Base-by-base conservation (phyloP, 441 rosid genomes). In the Pelargonium myrrhifolium region DNA sequence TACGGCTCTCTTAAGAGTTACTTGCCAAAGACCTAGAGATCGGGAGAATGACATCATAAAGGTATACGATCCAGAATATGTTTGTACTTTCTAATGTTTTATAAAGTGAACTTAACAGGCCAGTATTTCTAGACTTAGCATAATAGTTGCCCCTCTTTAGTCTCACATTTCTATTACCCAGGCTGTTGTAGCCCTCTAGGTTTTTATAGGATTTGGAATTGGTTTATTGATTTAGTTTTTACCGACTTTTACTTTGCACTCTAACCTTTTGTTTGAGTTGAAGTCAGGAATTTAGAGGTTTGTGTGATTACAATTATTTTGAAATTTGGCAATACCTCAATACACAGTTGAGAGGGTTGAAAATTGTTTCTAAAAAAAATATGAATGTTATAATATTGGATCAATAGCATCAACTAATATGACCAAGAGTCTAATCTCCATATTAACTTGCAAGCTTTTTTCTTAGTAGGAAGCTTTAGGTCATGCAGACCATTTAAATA, bases 1-100 rank as follows among this genome's bases (percentile, higher is more conserved):
- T 62, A 93, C 97, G 17, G 85, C 95, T 60, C 88, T 93, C 2
- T 77, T 93, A 66, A 91, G 81, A 80, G 95, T 91, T 76, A 91
- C 99, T 15, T 91, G 99, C 77, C 99, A 91, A 74, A 82, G 99
- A 69, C 99, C 99, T 56, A 81, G 93, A 64, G 99, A 93, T 81
- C 74, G 93, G 64, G 99, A 93, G 80, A 80, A 85, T 68, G 97
- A 94, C 74, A 94, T 94, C 55, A 78, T 89, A 68, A 79, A 73
- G 91, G 97, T 90, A 74, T 15, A 6, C 37, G 24, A 58, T 71
- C 45, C 55, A 60, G 56, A 10, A 20, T 4, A 26, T 37, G 7
- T 58, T 31, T 35, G n/a, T n/a, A n/a, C n/a, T n/a, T n/a, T n/a
- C 17, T 43, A 18, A 21, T 47, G 55, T 51, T 11, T 42, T 14